Percentiles rank a stretch among this genome's conserved stretches.
Evolutionary conservation across 805 yeast genomes (phyloP).

Genomic region (Candida insectalens): DNA sequence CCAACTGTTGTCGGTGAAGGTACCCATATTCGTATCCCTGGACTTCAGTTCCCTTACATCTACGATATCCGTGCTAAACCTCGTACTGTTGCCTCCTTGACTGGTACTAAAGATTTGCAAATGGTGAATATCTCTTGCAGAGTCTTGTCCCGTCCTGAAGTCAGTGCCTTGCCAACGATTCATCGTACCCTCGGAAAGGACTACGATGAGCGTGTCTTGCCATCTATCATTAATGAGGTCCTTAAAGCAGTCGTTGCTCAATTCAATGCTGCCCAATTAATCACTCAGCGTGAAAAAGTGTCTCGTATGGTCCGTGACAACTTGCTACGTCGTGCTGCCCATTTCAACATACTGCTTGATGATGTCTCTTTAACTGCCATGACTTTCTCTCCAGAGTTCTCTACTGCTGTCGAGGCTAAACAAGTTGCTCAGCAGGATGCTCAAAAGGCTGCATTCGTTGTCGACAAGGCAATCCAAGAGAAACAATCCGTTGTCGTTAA

Average conservation of each 20-base stretch:
- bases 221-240: conserved; percentile 95
- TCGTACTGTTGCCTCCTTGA: conserved; percentile 87
- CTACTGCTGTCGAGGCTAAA: conserved; percentile 95
- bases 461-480: conserved; percentile 95
- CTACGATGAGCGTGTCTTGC: conserved; percentile 94
- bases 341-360: conserved; percentile 79
- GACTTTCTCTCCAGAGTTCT: conserved; percentile 97
- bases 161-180: conserved; percentile 67
- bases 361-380: conserved; percentile 94
- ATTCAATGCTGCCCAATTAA: conserved; percentile 94
- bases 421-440: conserved; percentile 99
- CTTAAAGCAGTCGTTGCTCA: conserved; percentile 96
- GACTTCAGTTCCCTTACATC: conserved; percentile 87
- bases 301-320: conserved; percentile 86
- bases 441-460: conserved; percentile 94
- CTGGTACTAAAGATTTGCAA: conserved; percentile 97
- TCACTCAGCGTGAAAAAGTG: conserved; percentile 97
- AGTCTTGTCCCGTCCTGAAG: conserved; percentile 84
- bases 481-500: conserved; percentile 94
- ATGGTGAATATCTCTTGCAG: conserved; percentile 99
- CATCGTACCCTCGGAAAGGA: conserved; percentile 90
- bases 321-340: conserved; percentile 81
- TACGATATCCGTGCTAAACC: conserved; percentile 97
- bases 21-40: conserved; percentile 88
- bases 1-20: conserved; percentile 84